These are phyloP conservation scores for Phyllosticta citrichinensis DNA, from an alignment of 2,329 filamentous ascomycete species.

Conservation along the genomic window DNA sequence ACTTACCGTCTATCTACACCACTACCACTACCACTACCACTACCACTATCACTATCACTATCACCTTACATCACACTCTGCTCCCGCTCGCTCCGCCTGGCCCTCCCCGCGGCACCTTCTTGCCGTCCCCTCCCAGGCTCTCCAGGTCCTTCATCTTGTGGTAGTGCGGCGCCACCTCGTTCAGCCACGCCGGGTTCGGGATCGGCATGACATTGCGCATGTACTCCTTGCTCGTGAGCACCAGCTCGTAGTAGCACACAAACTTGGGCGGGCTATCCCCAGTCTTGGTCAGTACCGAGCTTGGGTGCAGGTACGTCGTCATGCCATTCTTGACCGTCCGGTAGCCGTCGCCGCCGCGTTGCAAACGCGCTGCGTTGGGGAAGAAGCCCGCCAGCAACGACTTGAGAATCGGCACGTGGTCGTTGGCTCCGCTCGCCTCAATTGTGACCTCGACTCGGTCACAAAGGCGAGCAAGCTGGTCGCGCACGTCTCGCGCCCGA, in stretches of 20 bases:
- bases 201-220: slow-evolving; percentile 83
- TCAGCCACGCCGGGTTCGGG: slow-evolving; percentile 65
- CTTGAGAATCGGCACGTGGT: slow-evolving; percentile 73
- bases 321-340: slow-evolving; percentile 84
- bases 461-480: slow-evolving; percentile 85
- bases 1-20: neutral
- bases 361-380: slow-evolving; percentile 76
- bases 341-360: slow-evolving; percentile 78
- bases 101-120: slow-evolving; percentile 57
- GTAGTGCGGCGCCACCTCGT: slow-evolving; percentile 86
- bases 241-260: slow-evolving; percentile 78
- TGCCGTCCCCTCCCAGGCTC: slow-evolving; percentile 52
- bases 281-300: slow-evolving; percentile 70
- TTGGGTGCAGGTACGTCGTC: slow-evolving; percentile 86
- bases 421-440: slow-evolving; percentile 57
- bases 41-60: too few relatives aligned
- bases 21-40: neutral
- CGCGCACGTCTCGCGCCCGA: slow-evolving; percentile 79
- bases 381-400: slow-evolving; percentile 90
- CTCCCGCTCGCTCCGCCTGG: slow-evolving; percentile 26
- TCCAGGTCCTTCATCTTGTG: slow-evolving; percentile 89
- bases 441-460: slow-evolving; percentile 78
- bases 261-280: slow-evolving; percentile 66
- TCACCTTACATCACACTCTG: neutral
- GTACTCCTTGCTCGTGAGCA: slow-evolving; percentile 81